phyloP scores from a whole-genome alignment of 306 rosid species.

The Vigna mungo region DNA sequence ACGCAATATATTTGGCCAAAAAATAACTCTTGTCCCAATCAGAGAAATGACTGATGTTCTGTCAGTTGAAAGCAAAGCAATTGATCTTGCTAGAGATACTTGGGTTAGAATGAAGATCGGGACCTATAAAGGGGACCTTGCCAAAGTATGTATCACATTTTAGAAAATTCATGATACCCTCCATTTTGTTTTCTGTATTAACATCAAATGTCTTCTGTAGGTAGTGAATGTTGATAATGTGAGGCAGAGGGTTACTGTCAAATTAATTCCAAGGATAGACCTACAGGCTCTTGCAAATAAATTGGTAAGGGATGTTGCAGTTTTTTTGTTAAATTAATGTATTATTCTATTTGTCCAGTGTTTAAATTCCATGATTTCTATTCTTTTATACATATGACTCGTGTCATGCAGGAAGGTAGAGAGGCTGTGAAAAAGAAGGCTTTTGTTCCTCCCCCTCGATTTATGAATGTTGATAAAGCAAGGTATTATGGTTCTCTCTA shows the following conservation, averaged over 20 bases:
- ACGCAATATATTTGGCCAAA: conserved; percentile 74
- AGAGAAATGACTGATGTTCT: conserved; percentile 98
- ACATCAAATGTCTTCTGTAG: conserved; percentile 58
- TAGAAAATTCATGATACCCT: conserved; percentile 2
- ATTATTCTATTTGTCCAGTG: conserved; percentile 22
- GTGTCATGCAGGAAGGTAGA: conserved; percentile 85
- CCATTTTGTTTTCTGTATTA: conserved; percentile 14
- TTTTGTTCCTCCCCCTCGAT: conserved; percentile 99
- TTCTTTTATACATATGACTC: conserved; percentile 28
- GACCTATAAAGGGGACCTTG: conserved; percentile 94
- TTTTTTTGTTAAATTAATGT: conserved; percentile 14
- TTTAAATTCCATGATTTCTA: conserved; percentile 18
- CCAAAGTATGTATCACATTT: conserved; percentile 62
- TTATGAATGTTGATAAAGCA: conserved; percentile 91
- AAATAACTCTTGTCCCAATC: conserved; percentile 85
- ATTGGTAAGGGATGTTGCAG: conserved; percentile 62
- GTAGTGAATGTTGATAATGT: conserved; percentile 95
- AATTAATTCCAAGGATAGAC: conserved; percentile 96
- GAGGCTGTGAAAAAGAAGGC: conserved; percentile 93
- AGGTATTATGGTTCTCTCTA: conserved; percentile 58
- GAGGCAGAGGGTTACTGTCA: conserved; percentile 90
- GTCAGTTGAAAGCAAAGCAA: conserved; percentile 94
- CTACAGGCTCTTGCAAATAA: conserved; percentile 94
- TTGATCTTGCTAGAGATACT: conserved; percentile 93
- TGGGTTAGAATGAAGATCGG: conserved; percentile 99